Percentiles rank a stretch among this genome's conserved stretches.
Conservation (phyloP, 2,329 filamentous ascomycete genomes). For the Aspergillus pseudoglaucus region DNA sequence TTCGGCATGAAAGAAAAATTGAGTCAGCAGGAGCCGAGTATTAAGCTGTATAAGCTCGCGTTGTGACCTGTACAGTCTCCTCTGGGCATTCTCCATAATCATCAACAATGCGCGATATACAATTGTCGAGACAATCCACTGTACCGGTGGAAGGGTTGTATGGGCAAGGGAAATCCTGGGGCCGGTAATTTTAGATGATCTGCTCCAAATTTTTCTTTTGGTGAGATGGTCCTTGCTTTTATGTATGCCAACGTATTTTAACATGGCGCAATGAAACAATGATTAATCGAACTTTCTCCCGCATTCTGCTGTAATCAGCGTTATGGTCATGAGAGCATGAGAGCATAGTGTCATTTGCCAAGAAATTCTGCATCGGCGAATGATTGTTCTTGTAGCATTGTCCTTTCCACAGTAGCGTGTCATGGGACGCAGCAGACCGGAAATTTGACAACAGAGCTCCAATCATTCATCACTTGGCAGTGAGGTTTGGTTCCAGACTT, state of each 20-base stretch:
- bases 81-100: not conserved
- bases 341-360: too few species aligned
- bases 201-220: not conserved
- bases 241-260: not conserved
- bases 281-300: too few species aligned
- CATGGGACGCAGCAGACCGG: too few species aligned
- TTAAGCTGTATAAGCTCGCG: not conserved
- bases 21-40: not conserved
- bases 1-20: not conserved
- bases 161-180: not conserved
- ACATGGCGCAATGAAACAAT: too few species aligned
- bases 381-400: too few species aligned
- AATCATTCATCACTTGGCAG: too few species aligned
- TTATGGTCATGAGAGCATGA: too few species aligned
- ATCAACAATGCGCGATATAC: not conserved
- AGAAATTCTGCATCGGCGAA: too few species aligned
- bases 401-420: too few species aligned
- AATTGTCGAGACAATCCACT: not conserved
- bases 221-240: not conserved
- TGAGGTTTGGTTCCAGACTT: too few species aligned
- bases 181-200: not conserved
- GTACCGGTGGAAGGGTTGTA: not conserved
- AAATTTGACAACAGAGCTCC: too few species aligned
- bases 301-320: too few species aligned
- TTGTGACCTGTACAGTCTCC: not conserved